These are phyloP conservation scores for Tranzscheliella williamsii DNA, from an alignment of 1,284 basidiomycete species.

Conservation along the genomic window DNA sequence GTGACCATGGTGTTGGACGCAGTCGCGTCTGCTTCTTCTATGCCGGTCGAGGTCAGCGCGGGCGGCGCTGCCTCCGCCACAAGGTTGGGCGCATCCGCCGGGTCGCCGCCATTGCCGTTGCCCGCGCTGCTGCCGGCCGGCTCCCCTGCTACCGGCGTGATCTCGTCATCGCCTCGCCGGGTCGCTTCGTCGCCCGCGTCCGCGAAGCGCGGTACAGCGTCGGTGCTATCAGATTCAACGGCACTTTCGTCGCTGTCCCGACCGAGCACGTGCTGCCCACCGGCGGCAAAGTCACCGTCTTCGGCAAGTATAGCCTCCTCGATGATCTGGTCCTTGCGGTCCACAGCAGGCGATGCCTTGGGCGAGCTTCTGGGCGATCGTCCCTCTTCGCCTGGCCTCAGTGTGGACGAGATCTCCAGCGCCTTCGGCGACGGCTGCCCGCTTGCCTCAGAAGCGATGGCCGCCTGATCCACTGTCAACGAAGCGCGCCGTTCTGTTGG, in stretches of 20 bases:
- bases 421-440: slow-evolving; percentile 29
- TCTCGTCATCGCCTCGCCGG: no score
- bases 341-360: slow-evolving; percentile 10
- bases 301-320: slow-evolving; percentile 38
- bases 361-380: slow-evolving; percentile 16
- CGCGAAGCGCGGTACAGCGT: slow-evolving; percentile 2
- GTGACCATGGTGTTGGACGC: slow-evolving; percentile 29
- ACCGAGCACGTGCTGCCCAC: background rate
- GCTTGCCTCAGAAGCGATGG: slow-evolving; percentile 36
- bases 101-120: background rate
- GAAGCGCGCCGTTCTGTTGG: slow-evolving; percentile 20
- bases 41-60: slow-evolving; percentile 33
- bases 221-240: background rate
- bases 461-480: slow-evolving; percentile 31
- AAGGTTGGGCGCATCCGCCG: slow-evolving; percentile 11
- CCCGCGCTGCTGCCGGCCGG: background rate
- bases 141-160: no score
- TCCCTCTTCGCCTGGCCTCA: slow-evolving; percentile 14
- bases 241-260: background rate
- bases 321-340: slow-evolving; percentile 38
- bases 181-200: slow-evolving; percentile 21
- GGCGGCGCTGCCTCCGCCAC: slow-evolving; percentile 34
- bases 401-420: slow-evolving; percentile 26
- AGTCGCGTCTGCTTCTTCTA: slow-evolving; percentile 12
- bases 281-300: slow-evolving; percentile 1